Evolutionary conservation across 2,329 filamentous ascomycete species (phyloP), one percentile per base, ranked within the genome.

Genomic region (Colletotrichum gloeosporioides): DNA sequence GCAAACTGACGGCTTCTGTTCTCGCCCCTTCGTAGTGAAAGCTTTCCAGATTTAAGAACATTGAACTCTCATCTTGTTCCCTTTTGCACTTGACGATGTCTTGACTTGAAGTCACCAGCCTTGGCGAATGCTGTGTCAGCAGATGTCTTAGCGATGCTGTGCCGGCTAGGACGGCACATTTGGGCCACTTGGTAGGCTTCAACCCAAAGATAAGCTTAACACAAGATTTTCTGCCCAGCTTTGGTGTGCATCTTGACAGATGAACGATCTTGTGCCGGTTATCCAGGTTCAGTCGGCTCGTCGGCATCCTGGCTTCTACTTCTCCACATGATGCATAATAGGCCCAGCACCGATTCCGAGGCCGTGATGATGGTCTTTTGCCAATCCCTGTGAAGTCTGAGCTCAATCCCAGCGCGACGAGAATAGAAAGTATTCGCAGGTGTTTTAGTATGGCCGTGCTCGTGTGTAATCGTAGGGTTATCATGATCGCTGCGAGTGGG

Each of bases 151-250:
- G 22, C 32, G 62, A 64, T 36, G 62, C 32, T 8, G 62, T 44
- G 34, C 34, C 62, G 62, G 62, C 62, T 64, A 44, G 34, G 22
- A 64, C 62, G 62, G 62, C 34, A 64, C 2, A 13, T 1, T 29
- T 36, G 34, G 25, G 25, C 34, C 62, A 64, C 34, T 29, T 44
- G 22, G 62, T 64, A 22, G 62, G 25, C 34, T 64, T 64, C n/a
- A 44, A 64, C 62, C 25, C 13, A 44, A 64, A 29, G 62, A 39
- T 44, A 64, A 64, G 62, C 62, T 64, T 64, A 64, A 64, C 32
- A 44, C 0, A 44, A 44, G 34, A 27, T 18, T 64, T 44, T 29
- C 34, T 64, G 34, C 34, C 62, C 62, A 27, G 36, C 8, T 63
- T 25, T 61, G 57, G 34, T 22, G 34, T 44, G 36, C 62, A 16